Percentiles rank a stretch among this genome's conserved stretches.
Evolutionary conservation across 2,329 filamentous ascomycete genomes (phyloP).

Genomic region (Cryphonectria radicalis): DNA sequence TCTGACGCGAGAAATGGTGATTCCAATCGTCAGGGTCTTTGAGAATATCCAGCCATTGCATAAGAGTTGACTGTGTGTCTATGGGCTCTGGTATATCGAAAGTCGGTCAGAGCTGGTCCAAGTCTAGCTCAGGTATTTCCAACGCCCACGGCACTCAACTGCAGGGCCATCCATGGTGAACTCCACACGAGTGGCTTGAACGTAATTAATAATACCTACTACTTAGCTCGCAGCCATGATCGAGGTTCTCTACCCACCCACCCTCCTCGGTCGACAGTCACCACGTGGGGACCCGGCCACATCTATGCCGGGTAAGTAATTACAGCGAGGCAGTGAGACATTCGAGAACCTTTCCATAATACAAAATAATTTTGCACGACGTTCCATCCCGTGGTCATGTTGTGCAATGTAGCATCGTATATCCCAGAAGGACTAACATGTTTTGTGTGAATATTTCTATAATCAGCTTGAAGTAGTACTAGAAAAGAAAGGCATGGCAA

Average conservation of each 20-base stretch:
- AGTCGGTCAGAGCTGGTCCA: not conserved
- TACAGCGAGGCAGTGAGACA: not conserved
- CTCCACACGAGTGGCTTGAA: not conserved
- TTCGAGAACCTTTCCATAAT: conserved; percentile 6
- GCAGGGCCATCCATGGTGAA: no score
- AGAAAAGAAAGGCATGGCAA: not conserved
- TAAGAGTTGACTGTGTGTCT: not conserved
- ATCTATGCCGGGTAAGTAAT: not conserved
- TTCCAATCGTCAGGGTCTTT: not conserved
- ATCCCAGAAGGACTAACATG: not conserved
- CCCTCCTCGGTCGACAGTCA: not conserved
- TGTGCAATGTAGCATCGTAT: conserved; percentile 1
- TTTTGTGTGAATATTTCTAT: not conserved
- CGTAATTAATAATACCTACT: not conserved
- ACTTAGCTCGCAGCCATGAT: not conserved
- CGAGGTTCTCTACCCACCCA: not conserved
- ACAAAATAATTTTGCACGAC: no score
- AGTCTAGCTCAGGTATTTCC: not conserved
- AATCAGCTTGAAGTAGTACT: not conserved
- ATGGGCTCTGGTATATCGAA: not conserved
- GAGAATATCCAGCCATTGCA: not conserved
- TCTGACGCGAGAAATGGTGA: not conserved
- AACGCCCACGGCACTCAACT: not conserved
- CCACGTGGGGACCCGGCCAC: not conserved
- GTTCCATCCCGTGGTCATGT: not conserved